These are phyloP conservation scores for Beauveria sp. DNA, from an alignment of 2,329 filamentous ascomycete genomes.

Conservation along the genomic window DNA sequence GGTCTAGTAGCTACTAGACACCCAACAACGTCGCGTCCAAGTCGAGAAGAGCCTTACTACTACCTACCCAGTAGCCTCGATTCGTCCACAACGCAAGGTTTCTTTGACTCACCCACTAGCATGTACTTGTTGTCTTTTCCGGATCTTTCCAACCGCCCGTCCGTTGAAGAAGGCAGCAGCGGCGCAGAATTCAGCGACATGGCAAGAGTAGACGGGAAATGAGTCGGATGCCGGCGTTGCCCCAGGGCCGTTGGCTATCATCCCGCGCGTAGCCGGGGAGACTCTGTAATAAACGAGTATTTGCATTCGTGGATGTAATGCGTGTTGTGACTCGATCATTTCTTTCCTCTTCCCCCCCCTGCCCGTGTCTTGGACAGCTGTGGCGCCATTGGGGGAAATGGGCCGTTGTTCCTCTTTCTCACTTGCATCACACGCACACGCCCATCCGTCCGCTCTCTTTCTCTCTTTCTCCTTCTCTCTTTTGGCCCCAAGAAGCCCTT, in stretches of 20 bases:
- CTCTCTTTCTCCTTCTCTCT: too few relatives aligned
- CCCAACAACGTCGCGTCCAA: not conserved
- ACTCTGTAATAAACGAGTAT: not conserved
- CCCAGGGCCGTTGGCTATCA: not conserved
- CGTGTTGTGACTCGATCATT: conserved; percentile 4
- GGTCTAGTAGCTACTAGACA: not conserved
- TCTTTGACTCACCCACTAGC: conserved; percentile 3
- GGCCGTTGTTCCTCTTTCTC: conserved; percentile 5
- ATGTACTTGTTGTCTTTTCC: not conserved
- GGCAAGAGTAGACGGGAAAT: not conserved
- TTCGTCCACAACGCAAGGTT: conserved; percentile 1
- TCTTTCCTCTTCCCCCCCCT: conserved; percentile 1
- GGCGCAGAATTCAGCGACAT: not conserved
- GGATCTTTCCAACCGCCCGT: not conserved
- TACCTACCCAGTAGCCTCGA: not conserved
- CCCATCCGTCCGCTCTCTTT: too few relatives aligned
- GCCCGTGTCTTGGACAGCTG: not conserved
- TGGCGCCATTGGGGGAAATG: not conserved
- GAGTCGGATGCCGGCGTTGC: not conserved
- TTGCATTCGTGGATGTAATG: conserved; percentile 5
- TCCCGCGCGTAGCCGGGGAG: not conserved
- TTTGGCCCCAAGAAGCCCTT: not conserved
- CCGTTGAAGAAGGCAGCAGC: conserved; percentile 5
- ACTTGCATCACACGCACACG: conserved; percentile 1
- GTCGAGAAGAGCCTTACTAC: not conserved